phyloP scores from a whole-genome alignment of 2,329 filamentous ascomycete species.

The Alternaria novae-zelandiae region DNA sequence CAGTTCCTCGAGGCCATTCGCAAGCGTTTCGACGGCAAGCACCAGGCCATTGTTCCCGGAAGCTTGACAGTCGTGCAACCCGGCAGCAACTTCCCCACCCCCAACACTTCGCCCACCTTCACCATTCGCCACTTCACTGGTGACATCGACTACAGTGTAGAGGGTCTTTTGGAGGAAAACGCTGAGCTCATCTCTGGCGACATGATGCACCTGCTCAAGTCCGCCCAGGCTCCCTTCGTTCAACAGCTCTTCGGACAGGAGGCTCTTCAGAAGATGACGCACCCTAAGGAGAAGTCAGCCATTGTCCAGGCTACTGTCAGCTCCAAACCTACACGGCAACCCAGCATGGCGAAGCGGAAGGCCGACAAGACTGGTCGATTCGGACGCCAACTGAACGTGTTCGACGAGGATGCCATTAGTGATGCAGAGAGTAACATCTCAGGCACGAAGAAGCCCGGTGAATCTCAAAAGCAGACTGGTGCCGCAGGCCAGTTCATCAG shows the following conservation, averaged over 20 bases:
- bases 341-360: slow-evolving; percentile 88
- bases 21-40: slow-evolving; percentile 94
- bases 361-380: slow-evolving; percentile 61
- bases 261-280: slow-evolving; percentile 87
- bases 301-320: slow-evolving; percentile 97
- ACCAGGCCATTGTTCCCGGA: slow-evolving; percentile 83
- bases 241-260: slow-evolving; percentile 94
- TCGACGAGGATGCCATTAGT: slow-evolving; percentile 57
- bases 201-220: slow-evolving; percentile 89
- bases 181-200: slow-evolving; percentile 95
- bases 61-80: slow-evolving; percentile 77
- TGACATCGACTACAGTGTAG: slow-evolving; percentile 91
- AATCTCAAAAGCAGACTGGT: slow-evolving; percentile 69
- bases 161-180: slow-evolving; percentile 90
- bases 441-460: slow-evolving; percentile 47
- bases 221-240: slow-evolving; percentile 87
- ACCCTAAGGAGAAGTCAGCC: slow-evolving; percentile 86
- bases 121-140: slow-evolving; percentile 95
- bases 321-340: slow-evolving; percentile 90
- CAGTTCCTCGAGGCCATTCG: slow-evolving; percentile 90
- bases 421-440: slow-evolving; percentile 50
- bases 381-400: slow-evolving; percentile 47
- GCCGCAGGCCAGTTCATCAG: slow-evolving; percentile 91
- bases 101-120: slow-evolving; percentile 80
- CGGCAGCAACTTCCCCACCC: slow-evolving; percentile 87